Evolutionary conservation across 2,329 filamentous ascomycete genomes (phyloP).

Genomic region (Bipolaris zeicola): DNA sequence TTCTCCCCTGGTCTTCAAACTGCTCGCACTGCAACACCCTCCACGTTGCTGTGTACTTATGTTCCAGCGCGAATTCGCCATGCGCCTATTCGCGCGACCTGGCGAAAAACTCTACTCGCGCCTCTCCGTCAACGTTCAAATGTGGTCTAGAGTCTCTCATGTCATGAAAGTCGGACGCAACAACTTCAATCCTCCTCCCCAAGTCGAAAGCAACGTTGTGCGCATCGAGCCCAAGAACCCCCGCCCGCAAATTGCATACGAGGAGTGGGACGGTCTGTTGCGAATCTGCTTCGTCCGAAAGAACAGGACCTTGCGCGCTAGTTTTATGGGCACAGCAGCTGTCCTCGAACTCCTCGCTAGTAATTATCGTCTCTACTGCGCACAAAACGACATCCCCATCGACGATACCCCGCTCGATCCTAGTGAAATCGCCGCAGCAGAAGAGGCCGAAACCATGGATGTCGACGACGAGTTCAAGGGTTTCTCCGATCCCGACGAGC

Average conservation of each 20-base stretch:
- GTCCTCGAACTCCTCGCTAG: constrained; percentile 81
- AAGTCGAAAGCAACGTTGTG: constrained; percentile 90
- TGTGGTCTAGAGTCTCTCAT: constrained; percentile 75
- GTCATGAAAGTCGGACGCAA: constrained; percentile 95
- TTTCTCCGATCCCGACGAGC: constrained; percentile 61
- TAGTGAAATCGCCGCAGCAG: constrained; percentile 39
- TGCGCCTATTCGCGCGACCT: constrained; percentile 84
- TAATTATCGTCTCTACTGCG: constrained; percentile 91
- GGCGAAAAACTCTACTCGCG: constrained; percentile 89
- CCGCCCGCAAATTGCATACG: constrained; percentile 85
- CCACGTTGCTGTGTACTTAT: constrained; percentile 88
- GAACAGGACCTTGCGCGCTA: constrained; percentile 85
- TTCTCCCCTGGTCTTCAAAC: constrained; percentile 87
- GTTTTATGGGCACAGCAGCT: constrained; percentile 79
- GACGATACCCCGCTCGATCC: constrained; percentile 62
- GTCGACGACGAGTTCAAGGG: constrained; percentile 56
- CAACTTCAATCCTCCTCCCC: constrained; percentile 94
- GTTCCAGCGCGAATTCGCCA: constrained; percentile 95
- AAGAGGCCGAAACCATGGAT: constrained; percentile 57
- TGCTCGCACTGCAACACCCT: constrained; percentile 79
- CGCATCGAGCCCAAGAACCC: constrained; percentile 87
- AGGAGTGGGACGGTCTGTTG: constrained; percentile 92
- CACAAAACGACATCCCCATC: constrained; percentile 78
- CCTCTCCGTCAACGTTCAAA: constrained; percentile 91
- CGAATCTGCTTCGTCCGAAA: constrained; percentile 83